These are phyloP conservation scores for Coprinopsis cinerea DNA, from an alignment of 768 basidiomycete genomes.

Conservation along the genomic window DNA sequence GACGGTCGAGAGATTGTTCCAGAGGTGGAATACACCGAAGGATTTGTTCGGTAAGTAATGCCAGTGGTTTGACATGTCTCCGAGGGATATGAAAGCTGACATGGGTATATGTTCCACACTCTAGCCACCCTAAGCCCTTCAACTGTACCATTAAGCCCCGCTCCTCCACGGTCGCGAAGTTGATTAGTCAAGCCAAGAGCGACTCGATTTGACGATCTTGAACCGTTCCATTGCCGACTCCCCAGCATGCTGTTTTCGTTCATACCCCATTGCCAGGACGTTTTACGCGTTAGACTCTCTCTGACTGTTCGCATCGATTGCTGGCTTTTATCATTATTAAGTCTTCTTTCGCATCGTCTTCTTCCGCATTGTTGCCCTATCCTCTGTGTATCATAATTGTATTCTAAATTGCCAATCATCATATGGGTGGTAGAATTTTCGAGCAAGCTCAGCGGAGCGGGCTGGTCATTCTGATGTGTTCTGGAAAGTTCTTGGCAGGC, in stretches of 20 bases:
- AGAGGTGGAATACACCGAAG: constrained; percentile 30
- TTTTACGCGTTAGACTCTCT: too few relatives aligned
- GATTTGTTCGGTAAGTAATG: constrained; percentile 40
- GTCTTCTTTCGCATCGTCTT: too few relatives aligned
- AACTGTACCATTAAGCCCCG: constrained; percentile 41
- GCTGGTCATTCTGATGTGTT: too few relatives aligned
- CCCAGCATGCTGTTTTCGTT: not conserved
- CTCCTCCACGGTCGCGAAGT: constrained; percentile 22
- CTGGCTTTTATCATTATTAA: too few relatives aligned
- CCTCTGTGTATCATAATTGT: too few relatives aligned
- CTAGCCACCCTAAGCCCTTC: constrained; percentile 49
- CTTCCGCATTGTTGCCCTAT: too few relatives aligned
- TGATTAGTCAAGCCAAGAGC: constrained; percentile 25
- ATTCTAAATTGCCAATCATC: too few relatives aligned
- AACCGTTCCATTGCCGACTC: not conserved
- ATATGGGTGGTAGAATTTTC: too few relatives aligned
- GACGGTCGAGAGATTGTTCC: constrained; percentile 36
- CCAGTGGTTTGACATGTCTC: not conserved
- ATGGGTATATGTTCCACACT: not conserved
- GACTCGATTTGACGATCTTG: constrained; percentile 3
- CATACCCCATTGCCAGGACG: too few relatives aligned
- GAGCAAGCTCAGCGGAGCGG: too few relatives aligned
- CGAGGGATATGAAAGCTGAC: not conserved
- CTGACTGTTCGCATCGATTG: too few relatives aligned
- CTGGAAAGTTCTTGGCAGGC: too few relatives aligned